phyloP scores from a whole-genome alignment of 1,284 basidiomycete genomes.

The Meripilus lineatus region DNA sequence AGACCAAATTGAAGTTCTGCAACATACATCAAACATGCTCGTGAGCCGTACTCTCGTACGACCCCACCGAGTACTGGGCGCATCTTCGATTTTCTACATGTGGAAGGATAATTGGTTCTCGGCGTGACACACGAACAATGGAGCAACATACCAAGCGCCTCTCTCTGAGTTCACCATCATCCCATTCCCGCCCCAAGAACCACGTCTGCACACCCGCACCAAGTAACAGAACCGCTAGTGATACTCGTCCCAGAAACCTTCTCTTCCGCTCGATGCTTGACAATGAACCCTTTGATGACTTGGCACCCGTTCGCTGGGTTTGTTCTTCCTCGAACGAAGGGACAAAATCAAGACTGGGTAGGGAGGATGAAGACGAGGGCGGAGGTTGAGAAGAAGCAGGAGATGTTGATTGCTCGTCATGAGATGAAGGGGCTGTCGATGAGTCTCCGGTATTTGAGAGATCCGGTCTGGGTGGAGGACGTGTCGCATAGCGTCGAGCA shows the following conservation, averaged over 20 bases:
- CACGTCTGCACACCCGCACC: constrained; percentile 42
- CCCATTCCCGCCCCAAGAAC: constrained; percentile 30
- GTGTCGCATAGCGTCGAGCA: too few relatives aligned
- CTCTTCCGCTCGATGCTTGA: constrained; percentile 71
- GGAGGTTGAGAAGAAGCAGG: not conserved
- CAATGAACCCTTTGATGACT: constrained; percentile 64
- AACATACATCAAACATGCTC: constrained; percentile 58
- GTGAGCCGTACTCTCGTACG: constrained; percentile 55
- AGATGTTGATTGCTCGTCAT: not conserved
- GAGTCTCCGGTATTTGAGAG: too few relatives aligned
- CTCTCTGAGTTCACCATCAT: constrained; percentile 30
- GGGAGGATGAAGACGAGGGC: constrained; percentile 13
- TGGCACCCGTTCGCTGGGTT: constrained; percentile 55
- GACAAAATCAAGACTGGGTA: constrained; percentile 27
- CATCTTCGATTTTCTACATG: constrained; percentile 47
- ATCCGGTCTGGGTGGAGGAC: constrained; percentile 1
- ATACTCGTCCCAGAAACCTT: constrained; percentile 47
- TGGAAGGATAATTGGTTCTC: constrained; percentile 15
- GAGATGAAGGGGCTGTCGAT: not conserved
- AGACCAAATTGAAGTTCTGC: not conserved
- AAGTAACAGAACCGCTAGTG: constrained; percentile 39
- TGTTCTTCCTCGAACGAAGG: constrained; percentile 19
- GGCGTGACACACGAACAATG: constrained; percentile 5
- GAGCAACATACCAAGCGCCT: constrained; percentile 38
- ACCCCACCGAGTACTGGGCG: constrained; percentile 54